Evolutionary conservation across 768 basidiomycete species (phyloP).

Genomic region (Hypsizygus marmoreus): DNA sequence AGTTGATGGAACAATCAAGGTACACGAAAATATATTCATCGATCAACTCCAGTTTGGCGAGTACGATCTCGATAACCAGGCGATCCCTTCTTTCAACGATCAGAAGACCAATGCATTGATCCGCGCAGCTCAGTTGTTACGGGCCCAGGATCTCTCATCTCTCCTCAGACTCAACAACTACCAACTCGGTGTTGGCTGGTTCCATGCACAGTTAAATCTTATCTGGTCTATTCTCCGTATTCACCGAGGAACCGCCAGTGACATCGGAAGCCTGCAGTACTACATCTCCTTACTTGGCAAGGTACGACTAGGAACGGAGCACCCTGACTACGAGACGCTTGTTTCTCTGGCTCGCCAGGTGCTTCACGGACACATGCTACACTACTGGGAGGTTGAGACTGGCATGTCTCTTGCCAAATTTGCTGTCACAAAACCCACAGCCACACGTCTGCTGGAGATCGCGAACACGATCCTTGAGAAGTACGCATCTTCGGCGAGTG

Average conservation of each 20-base stretch:
- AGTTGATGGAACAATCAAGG: conserved; percentile 21
- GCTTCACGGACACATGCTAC: no score
- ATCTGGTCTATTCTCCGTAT: conserved; percentile 23
- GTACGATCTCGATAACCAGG: conserved; percentile 10
- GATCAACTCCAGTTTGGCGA: conserved; percentile 16
- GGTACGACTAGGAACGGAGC: conserved; percentile 20
- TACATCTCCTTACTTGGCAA: conserved; percentile 27
- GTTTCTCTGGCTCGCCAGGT: no score
- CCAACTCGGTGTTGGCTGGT: conserved; percentile 29
- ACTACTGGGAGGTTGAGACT: no score
- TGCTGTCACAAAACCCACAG: no score
- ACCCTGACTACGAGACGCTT: conserved; percentile 33
- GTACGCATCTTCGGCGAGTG: no score
- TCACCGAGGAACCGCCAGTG: conserved; percentile 22
- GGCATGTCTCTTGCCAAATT: no score
- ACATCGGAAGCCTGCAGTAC: conserved; percentile 20
- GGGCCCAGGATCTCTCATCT: conserved; percentile 11
- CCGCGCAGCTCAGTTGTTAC: conserved; percentile 13
- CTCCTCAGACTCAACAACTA: conserved; percentile 20
- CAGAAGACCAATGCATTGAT: conserved; percentile 23
- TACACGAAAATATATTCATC: conserved; percentile 21
- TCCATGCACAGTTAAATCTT: conserved; percentile 30
- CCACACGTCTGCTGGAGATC: no score
- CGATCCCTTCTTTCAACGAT: conserved; percentile 21
- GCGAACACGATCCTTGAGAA: no score